Percentiles rank a stretch among this genome's conserved stretches.
Evolutionary conservation across 2,329 filamentous ascomycete genomes (phyloP).

Genomic region (Trichoderma sp.): DNA sequence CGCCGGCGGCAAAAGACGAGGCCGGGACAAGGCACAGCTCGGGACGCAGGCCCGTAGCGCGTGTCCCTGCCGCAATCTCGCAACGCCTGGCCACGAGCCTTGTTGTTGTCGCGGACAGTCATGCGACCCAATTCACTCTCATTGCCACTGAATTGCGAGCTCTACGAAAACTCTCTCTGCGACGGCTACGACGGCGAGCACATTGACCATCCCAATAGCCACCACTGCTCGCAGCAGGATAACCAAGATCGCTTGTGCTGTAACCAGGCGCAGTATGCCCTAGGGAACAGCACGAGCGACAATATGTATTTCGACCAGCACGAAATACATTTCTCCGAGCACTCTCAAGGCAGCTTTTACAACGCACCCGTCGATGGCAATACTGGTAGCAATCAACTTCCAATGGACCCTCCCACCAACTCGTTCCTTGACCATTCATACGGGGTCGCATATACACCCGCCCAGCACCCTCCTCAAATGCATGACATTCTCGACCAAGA

Average conservation of each 20-base stretch:
- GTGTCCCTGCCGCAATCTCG: conserved; percentile 14
- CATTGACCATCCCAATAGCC: not conserved
- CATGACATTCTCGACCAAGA: conserved; percentile 38
- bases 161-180: conserved; percentile 7
- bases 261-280: conserved; percentile 26
- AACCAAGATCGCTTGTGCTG: conserved; percentile 2
- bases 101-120: conserved; percentile 28
- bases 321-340: not conserved
- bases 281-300: conserved; percentile 5
- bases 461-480: conserved; percentile 22
- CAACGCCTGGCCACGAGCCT: conserved; percentile 15
- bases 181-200: not conserved
- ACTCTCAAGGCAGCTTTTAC: conserved; percentile 13
- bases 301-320: conserved; percentile 7
- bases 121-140: conserved; percentile 30
- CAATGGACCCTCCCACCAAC: not conserved
- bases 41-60: conserved; percentile 16
- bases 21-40: conserved; percentile 15
- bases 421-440: not conserved
- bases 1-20: conserved; percentile 7
- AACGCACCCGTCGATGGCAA: not conserved
- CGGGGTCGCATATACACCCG: not conserved
- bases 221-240: conserved; percentile 1
- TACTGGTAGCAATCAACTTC: conserved; percentile 4
- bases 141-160: conserved; percentile 25